These are phyloP conservation scores for Penicillium sp. DNA, from an alignment of 2,329 filamentous ascomycete genomes.

Conservation along the genomic window DNA sequence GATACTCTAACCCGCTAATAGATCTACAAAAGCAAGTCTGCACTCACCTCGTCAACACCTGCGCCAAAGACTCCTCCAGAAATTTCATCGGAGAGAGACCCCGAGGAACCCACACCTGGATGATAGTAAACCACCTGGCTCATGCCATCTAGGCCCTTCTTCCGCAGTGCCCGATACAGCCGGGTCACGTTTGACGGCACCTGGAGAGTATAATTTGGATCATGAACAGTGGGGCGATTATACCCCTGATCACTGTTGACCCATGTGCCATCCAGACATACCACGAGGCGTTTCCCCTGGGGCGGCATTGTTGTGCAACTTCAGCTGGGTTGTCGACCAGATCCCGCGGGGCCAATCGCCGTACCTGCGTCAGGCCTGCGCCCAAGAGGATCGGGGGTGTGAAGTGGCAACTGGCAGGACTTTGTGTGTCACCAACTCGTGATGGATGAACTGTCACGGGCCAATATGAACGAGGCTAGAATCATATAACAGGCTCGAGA, in stretches of 20 bases:
- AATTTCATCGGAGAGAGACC: slow-evolving; percentile 16
- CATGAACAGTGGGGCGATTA: slow-evolving; percentile 13
- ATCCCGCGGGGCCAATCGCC: background rate
- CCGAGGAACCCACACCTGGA: slow-evolving; percentile 18
- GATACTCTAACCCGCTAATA: background rate
- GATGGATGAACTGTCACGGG: background rate
- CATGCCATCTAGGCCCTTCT: slow-evolving; percentile 16
- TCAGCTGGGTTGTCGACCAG: background rate
- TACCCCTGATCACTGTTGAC: slow-evolving; percentile 25
- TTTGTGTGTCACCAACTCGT: background rate
- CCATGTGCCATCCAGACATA: slow-evolving; percentile 25
- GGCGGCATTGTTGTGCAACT: slow-evolving; percentile 13
- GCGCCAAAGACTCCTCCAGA: slow-evolving; percentile 20
- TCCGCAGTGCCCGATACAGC: slow-evolving; percentile 17
- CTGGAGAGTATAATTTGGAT: slow-evolving; percentile 20
- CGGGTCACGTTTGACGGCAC: slow-evolving; percentile 23
- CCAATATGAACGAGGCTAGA: background rate
- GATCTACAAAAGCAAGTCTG: background rate
- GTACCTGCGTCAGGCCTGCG: background rate
- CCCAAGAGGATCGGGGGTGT: background rate
- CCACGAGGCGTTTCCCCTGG: slow-evolving; percentile 18
- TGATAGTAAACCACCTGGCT: slow-evolving; percentile 23
- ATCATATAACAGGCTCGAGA: background rate
- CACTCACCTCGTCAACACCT: slow-evolving; percentile 21
- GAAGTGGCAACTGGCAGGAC: background rate